Evolutionary conservation across 179 eudicot genomes (phyloP).

Genomic region (Corrigiola litoralis): DNA sequence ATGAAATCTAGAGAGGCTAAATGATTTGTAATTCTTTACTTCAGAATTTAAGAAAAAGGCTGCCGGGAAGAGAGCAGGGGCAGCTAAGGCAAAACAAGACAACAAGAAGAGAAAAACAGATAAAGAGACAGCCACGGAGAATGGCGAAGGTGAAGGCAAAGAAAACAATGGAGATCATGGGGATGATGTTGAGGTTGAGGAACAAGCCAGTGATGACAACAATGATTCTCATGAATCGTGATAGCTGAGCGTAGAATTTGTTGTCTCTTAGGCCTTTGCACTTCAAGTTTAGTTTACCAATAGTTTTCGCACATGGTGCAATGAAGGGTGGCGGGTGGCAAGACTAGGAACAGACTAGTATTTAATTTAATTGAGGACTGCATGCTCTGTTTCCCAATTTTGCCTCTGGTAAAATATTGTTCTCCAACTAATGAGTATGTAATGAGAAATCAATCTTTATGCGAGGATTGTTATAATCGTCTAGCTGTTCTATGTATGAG

Average conservation of each 20-base stretch:
- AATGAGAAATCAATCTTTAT: too few relatives aligned
- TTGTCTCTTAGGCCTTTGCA: background rate
- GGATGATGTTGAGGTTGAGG: constrained; percentile 3
- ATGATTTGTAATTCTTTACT: background rate
- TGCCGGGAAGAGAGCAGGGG: constrained; percentile 53
- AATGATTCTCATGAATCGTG: constrained; percentile 24
- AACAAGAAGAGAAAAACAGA: constrained; percentile 43
- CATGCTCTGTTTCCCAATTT: too few relatives aligned
- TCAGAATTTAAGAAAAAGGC: constrained; percentile 58
- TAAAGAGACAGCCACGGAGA: constrained; percentile 21
- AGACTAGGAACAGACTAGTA: too few relatives aligned
- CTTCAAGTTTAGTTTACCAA: background rate
- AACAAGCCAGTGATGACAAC: constrained; percentile 7
- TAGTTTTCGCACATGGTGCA: background rate
- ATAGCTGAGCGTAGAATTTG: constrained; percentile 6
- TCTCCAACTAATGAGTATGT: too few relatives aligned
- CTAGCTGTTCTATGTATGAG: too few relatives aligned
- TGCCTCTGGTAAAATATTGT: too few relatives aligned
- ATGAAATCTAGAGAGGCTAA: background rate
- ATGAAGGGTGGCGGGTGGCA: too few relatives aligned
- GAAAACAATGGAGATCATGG: constrained; percentile 7
- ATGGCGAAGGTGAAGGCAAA: constrained; percentile 21
- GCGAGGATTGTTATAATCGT: too few relatives aligned
- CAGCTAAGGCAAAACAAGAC: constrained; percentile 48
- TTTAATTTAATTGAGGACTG: too few relatives aligned